Evolutionary conservation across 345 rosid genomes (phyloP).

Genomic region (Excoecaria agallocha): DNA sequence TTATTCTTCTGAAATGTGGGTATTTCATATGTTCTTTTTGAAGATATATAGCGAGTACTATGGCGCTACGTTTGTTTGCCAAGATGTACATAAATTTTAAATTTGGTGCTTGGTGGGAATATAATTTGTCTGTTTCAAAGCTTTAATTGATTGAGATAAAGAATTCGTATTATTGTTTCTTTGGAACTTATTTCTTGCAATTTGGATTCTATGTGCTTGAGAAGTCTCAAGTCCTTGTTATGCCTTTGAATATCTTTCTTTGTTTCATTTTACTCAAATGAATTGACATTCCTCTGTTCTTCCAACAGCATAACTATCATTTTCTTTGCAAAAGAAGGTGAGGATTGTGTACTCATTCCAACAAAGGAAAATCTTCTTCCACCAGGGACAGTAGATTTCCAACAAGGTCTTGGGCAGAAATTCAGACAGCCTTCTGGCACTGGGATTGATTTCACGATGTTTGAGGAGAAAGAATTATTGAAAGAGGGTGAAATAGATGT

Average conservation of each 20-base stretch:
- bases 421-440: conserved; percentile 77
- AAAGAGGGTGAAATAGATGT: conserved; percentile 38
- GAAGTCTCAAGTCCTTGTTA: background rate
- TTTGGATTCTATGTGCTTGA: background rate
- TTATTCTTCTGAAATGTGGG: background rate
- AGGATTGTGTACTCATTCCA: conserved; percentile 56
- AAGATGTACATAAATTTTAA: background rate
- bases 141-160: background rate
- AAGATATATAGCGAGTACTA: background rate
- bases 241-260: background rate
- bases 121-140: background rate
- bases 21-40: background rate
- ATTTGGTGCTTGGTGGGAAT: background rate
- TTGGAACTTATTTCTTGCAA: background rate
- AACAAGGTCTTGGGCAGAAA: conserved; percentile 90
- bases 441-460: conserved; percentile 66
- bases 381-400: conserved; percentile 61
- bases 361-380: conserved; percentile 61
- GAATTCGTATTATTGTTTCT: background rate
- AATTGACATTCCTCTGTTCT: conserved; percentile 12
- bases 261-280: conserved; percentile 8
- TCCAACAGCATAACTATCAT: conserved; percentile 63
- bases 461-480: conserved; percentile 61
- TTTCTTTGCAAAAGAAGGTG: conserved; percentile 90
- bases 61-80: background rate